phyloP scores from a whole-genome alignment of 2,329 filamentous ascomycete species.

The Trichoderma afroharzianum region DNA sequence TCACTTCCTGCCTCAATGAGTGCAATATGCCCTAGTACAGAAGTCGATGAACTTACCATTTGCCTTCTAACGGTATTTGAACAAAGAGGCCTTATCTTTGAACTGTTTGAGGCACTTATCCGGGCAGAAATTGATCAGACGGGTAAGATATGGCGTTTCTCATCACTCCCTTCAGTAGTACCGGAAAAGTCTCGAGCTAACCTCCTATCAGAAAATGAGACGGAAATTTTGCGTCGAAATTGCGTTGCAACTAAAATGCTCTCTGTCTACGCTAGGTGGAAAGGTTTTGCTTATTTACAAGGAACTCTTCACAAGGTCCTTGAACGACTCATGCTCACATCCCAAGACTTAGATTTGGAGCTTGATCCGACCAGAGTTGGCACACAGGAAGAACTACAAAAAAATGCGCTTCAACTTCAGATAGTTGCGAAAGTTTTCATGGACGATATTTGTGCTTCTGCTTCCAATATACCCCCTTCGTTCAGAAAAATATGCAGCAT shows the following conservation, averaged over 20 bases:
- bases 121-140: conserved; percentile 67
- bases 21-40: conserved; percentile 61
- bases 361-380: conserved; percentile 60
- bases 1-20: conserved; percentile 62
- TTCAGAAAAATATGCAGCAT: conserved; percentile 67
- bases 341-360: conserved; percentile 64
- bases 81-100: conserved; percentile 59
- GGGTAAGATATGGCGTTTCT: conserved; percentile 35
- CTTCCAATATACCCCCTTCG: conserved; percentile 56
- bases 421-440: conserved; percentile 69
- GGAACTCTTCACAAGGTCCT: conserved; percentile 64
- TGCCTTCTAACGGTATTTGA: conserved; percentile 68
- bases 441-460: conserved; percentile 64
- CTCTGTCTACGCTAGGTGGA: conserved; percentile 69
- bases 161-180: not conserved
- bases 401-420: conserved; percentile 62
- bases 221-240: conserved; percentile 63
- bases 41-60: conserved; percentile 66
- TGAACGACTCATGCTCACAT: conserved; percentile 62
- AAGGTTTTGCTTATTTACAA: conserved; percentile 60
- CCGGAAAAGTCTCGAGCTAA: conserved; percentile 14
- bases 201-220: conserved; percentile 54
- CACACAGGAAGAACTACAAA: conserved; percentile 60
- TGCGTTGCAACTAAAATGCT: conserved; percentile 72
- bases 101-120: conserved; percentile 62